These are phyloP conservation scores for Viridothelium virens DNA, from an alignment of 495 filamentous ascomycete genomes.

Conservation along the genomic window DNA sequence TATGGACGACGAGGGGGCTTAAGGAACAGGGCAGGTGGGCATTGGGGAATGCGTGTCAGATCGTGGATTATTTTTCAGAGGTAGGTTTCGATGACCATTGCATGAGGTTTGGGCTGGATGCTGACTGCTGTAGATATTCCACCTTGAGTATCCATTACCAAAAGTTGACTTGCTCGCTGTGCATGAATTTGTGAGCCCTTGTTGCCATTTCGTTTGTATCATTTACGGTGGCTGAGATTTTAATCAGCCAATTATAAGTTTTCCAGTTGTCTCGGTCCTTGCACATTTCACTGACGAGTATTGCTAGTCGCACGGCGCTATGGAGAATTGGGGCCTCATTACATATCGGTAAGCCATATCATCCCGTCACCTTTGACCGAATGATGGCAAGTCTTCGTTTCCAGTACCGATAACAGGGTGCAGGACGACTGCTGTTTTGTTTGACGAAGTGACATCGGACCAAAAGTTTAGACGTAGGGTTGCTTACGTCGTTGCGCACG, in stretches of 20 bases:
- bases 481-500: constrained; percentile 90
- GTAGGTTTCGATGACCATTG: constrained; percentile 28
- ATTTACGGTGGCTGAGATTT: constrained; percentile 11
- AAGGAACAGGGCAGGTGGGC: constrained; percentile 83
- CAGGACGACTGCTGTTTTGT: constrained; percentile 81
- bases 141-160: constrained; percentile 89
- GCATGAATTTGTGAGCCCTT: constrained; percentile 75
- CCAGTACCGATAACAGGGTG: background rate
- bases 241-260: constrained; percentile 27
- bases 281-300: constrained; percentile 31
- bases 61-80: constrained; percentile 92
- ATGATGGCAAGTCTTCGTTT: background rate
- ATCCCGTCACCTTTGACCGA: background rate
- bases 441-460: constrained; percentile 85
- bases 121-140: constrained; percentile 52
- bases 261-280: background rate
- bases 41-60: constrained; percentile 74
- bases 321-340: constrained; percentile 87
- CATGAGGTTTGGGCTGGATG: background rate
- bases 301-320: constrained; percentile 57
- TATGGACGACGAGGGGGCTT: constrained; percentile 87
- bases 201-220: background rate
- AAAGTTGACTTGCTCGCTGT: constrained; percentile 94
- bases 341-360: constrained; percentile 55
- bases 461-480: constrained; percentile 80